phyloP scores from a whole-genome alignment of 768 basidiomycete genomes.

The Hydnomerulius pinastri region DNA sequence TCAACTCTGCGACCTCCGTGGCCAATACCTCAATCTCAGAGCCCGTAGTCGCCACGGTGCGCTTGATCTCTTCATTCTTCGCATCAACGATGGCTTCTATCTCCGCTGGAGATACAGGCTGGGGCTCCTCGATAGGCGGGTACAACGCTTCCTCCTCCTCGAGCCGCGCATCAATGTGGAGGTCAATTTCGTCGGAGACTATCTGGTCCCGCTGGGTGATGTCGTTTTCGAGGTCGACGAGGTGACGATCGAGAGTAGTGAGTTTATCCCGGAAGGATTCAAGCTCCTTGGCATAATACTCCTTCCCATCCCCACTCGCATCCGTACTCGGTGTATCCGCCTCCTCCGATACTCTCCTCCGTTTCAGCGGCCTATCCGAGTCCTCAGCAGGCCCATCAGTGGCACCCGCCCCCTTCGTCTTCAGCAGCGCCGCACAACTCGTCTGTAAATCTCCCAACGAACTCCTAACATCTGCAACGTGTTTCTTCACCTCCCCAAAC shows the following conservation, averaged over 20 bases:
- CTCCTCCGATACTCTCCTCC: slow-evolving; percentile 23
- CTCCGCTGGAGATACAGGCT: slow-evolving; percentile 18
- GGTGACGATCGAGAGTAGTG: slow-evolving; percentile 24
- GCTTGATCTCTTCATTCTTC: slow-evolving; percentile 19
- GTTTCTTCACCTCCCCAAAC: slow-evolving; percentile 27
- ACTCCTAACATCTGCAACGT: slow-evolving; percentile 32
- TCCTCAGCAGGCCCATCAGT: slow-evolving; percentile 10
- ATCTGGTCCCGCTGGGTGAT: slow-evolving; percentile 35
- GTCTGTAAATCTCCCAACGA: slow-evolving; percentile 23
- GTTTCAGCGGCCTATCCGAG: slow-evolving; percentile 28
- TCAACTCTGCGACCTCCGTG: slow-evolving; percentile 33
- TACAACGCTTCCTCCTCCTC: slow-evolving; percentile 28
- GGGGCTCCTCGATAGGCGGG: slow-evolving; percentile 15
- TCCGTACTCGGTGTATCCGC: background rate
- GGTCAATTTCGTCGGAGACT: slow-evolving; percentile 32
- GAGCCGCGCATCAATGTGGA: slow-evolving; percentile 29
- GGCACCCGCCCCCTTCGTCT: slow-evolving; percentile 7
- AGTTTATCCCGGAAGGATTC: slow-evolving; percentile 33
- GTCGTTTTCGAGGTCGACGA: slow-evolving; percentile 38
- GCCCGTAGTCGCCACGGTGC: slow-evolving; percentile 17
- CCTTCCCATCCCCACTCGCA: background rate
- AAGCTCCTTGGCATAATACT: slow-evolving; percentile 17
- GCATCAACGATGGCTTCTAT: slow-evolving; percentile 29
- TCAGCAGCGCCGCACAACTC: slow-evolving; percentile 23
- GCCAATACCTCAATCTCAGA: slow-evolving; percentile 34